phyloP scores from a whole-genome alignment of 257 asterid genomes.

The Solanum infundibuliforme region DNA sequence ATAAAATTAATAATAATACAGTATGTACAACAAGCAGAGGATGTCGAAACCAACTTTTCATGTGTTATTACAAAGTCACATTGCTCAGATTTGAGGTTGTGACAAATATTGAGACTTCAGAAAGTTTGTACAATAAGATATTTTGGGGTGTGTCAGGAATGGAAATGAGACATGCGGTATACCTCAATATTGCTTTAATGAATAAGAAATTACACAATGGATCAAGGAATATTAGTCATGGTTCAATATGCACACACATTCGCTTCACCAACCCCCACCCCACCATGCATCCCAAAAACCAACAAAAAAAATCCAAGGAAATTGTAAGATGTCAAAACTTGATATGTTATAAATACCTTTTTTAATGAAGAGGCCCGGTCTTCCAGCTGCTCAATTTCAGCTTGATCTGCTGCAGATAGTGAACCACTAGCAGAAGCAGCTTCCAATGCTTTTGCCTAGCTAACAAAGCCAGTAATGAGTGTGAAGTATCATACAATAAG shows the following conservation, averaged over 20 bases:
- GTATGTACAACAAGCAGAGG: background rate
- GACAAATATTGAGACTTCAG: background rate
- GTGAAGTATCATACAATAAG: background rate
- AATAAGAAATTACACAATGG: background rate
- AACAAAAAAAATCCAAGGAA: background rate
- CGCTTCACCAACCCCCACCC: background rate
- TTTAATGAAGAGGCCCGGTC: conserved; percentile 48
- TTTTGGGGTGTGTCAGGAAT: background rate
- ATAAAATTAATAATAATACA: background rate
- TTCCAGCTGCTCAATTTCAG: conserved; percentile 66
- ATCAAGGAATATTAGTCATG: background rate
- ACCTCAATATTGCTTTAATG: background rate
- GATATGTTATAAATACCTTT: conserved; percentile 31
- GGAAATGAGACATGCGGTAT: background rate
- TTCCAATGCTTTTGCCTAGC: conserved; percentile 56
- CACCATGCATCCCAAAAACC: background rate
- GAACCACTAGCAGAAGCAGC: conserved; percentile 26
- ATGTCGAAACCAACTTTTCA: background rate
- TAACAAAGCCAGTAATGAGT: background rate
- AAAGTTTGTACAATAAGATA: background rate
- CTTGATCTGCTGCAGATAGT: conserved; percentile 42
- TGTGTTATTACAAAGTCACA: background rate
- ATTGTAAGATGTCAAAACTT: background rate
- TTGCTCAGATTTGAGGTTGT: background rate
- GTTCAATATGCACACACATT: background rate